A percentile compares a stretch with the other conserved stretches of the same genome.
Evolutionary conservation across 2,329 filamentous ascomycete genomes (phyloP).

Genomic region (Lojkania enalia): DNA sequence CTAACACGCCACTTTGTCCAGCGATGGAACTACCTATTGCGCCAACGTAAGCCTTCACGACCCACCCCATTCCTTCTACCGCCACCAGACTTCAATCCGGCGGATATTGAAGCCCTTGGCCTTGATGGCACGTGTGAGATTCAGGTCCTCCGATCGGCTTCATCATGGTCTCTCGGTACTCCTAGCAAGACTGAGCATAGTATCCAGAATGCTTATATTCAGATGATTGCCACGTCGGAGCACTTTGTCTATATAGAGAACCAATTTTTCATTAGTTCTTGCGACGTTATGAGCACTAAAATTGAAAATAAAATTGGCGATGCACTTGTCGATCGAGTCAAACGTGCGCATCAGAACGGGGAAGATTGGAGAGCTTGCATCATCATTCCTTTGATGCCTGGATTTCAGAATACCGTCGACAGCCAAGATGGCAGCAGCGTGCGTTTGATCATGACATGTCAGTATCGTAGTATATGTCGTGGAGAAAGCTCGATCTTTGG

Average conservation of each 20-base stretch:
- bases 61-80: slow-evolving; percentile 92
- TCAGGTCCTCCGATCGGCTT: slow-evolving; percentile 89
- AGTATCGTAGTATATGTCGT: slow-evolving; percentile 93
- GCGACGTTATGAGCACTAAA: slow-evolving; percentile 81
- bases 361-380: slow-evolving; percentile 91
- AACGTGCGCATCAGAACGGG: slow-evolving; percentile 77
- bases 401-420: slow-evolving; percentile 95
- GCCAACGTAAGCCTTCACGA: slow-evolving; percentile 88
- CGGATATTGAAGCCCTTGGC: slow-evolving; percentile 84
- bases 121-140: slow-evolving; percentile 94
- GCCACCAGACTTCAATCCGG: slow-evolving; percentile 85
- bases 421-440: slow-evolving; percentile 93
- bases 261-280: slow-evolving; percentile 96
- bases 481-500: slow-evolving; percentile 92
- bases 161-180: slow-evolving; percentile 88
- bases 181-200: slow-evolving; percentile 84
- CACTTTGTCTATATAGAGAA: slow-evolving; percentile 99
- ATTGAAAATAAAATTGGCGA: slow-evolving; percentile 95
- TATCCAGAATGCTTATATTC: slow-evolving; percentile 93
- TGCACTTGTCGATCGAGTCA: slow-evolving; percentile 88
- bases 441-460: slow-evolving; percentile 93
- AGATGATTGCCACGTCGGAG: slow-evolving; percentile 91
- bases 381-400: slow-evolving; percentile 94
- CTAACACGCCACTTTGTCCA: slow-evolving; percentile 96
- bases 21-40: slow-evolving; percentile 94